A percentile compares a stretch with the other conserved stretches of the same genome.
Evolutionary conservation across 305 asterid genomes (phyloP).

Genomic region (Salvia sclarea): DNA sequence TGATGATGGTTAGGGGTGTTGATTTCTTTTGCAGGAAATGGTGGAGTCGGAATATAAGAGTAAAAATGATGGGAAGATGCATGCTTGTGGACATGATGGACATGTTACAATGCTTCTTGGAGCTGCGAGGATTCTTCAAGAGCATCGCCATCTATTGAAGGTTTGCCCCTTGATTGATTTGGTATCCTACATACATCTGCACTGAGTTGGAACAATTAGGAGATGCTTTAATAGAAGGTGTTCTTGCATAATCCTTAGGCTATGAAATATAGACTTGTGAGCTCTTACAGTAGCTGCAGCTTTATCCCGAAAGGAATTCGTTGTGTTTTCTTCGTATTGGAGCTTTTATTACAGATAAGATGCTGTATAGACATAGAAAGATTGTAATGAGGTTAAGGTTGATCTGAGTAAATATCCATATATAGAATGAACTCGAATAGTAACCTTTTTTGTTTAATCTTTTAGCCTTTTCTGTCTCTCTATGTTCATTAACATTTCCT

Average conservation of each 20-base stretch:
- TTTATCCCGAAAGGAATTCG: no score
- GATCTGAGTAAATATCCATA: background rate
- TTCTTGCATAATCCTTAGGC: slow-evolving; percentile 1
- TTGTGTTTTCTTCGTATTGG: background rate
- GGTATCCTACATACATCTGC: background rate
- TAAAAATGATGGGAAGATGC: slow-evolving; percentile 87
- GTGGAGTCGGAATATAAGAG: slow-evolving; percentile 94
- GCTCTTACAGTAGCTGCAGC: no score
- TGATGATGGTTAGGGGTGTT: background rate
- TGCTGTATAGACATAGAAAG: slow-evolving; percentile 41
- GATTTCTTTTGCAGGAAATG: slow-evolving; percentile 60
- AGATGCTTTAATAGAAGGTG: background rate
- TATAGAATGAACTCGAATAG: no score
- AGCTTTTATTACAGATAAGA: background rate
- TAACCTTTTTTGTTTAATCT: no score
- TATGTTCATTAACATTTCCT: background rate
- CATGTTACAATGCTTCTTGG: slow-evolving; percentile 97
- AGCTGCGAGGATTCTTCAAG: slow-evolving; percentile 90
- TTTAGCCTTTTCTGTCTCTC: background rate
- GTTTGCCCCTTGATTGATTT: slow-evolving; percentile 36
- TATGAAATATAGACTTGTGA: background rate
- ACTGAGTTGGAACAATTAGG: background rate
- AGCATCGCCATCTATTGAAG: slow-evolving; percentile 56
- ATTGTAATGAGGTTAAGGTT: no score
- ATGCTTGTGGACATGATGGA: slow-evolving; percentile 97